phyloP scores from a whole-genome alignment of 352 stramenopile genomes.

The Globisporangium yorkense region DNA sequence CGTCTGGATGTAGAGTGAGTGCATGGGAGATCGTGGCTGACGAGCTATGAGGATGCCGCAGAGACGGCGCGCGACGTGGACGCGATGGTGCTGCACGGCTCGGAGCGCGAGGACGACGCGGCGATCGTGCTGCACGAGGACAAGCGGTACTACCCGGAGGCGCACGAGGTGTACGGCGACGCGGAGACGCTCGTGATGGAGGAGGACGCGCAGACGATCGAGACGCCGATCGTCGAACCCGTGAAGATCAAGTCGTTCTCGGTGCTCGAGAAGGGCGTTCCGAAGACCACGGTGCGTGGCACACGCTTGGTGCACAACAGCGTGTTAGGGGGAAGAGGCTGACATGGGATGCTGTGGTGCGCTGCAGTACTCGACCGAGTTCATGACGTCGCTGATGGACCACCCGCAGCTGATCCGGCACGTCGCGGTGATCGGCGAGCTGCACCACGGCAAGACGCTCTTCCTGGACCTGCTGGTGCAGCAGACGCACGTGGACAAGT shows the following conservation, averaged over 20 bases:
- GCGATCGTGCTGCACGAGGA: constrained; percentile 99
- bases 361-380: constrained; percentile 81
- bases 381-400: constrained; percentile 88
- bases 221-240: constrained; percentile 97
- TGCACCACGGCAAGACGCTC: constrained; percentile 96
- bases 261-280: constrained; percentile 73
- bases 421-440: constrained; percentile 95
- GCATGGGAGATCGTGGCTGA: neutral
- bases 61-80: constrained; percentile 30
- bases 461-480: constrained; percentile 90
- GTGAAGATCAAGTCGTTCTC: constrained; percentile 93
- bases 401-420: constrained; percentile 89
- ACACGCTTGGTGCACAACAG: too few species aligned
- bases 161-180: constrained; percentile 95
- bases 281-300: constrained; percentile 48
- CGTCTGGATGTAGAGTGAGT: constrained; percentile 15
- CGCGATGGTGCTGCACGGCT: constrained; percentile 40
- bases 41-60: neutral
- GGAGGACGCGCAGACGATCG: constrained; percentile 98
- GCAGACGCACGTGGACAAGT: constrained; percentile 83
- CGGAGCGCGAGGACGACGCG: constrained; percentile 59
- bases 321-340: too few species aligned
- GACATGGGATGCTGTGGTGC: too few species aligned
- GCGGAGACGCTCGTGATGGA: constrained; percentile 97
- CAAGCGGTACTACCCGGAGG: constrained; percentile 99